Evolutionary conservation across 225 moss, liverwort and hornwort genomes (phyloP).

Genomic region (Bryoerythrophyllum caledonicum): DNA sequence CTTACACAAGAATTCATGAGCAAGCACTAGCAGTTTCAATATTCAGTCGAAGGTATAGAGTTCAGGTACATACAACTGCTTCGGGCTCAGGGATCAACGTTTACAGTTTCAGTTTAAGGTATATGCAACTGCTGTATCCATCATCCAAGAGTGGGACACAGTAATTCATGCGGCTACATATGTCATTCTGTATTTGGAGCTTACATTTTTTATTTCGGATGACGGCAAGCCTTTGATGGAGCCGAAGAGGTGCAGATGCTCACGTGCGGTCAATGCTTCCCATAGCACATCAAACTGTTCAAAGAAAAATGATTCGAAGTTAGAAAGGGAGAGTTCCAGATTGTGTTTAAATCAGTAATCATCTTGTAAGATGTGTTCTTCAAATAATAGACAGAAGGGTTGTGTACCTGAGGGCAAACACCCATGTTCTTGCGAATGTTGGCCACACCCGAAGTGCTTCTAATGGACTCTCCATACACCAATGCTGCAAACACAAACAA

Average conservation of each 20-base stretch:
- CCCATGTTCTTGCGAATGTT: constrained; percentile 67
- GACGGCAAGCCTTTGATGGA: constrained; percentile 80
- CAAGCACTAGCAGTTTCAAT: not conserved
- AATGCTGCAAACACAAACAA: constrained; percentile 49
- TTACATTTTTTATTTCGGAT: constrained; percentile 62
- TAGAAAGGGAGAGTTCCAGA: not conserved
- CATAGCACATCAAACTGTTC: constrained; percentile 92
- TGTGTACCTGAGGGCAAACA: constrained; percentile 89
- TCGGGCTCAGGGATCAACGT: no score
- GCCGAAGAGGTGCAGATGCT: constrained; percentile 85
- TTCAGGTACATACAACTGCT: no score
- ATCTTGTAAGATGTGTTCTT: not conserved
- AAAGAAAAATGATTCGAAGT: not conserved
- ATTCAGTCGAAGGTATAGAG: no score
- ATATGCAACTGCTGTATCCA: no score
- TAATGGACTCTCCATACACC: constrained; percentile 81
- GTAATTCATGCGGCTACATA: not conserved
- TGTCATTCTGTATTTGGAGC: not conserved
- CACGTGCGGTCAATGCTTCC: constrained; percentile 85
- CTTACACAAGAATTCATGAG: not conserved
- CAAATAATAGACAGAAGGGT: not conserved
- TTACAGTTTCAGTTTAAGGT: no score
- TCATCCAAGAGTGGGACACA: not conserved
- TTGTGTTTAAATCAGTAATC: not conserved
- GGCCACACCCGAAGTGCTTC: constrained; percentile 68